Percentiles rank a stretch among this genome's conserved stretches.
Conservation (phyloP, 345 rosid species). For the Brassica napus region DNA sequence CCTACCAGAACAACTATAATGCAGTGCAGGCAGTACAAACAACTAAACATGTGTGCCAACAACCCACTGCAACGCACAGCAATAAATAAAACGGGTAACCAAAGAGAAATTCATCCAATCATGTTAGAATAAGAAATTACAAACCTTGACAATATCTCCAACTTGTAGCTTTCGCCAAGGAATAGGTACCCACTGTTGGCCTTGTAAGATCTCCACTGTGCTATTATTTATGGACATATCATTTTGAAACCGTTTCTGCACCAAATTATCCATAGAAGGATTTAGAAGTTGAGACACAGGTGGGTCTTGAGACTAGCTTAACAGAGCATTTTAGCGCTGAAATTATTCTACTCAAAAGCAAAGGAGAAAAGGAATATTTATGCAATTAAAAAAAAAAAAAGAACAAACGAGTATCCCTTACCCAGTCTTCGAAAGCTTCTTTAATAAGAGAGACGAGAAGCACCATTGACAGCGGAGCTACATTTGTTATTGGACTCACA, state of each 20-base stretch:
- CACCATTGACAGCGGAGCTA: conserved; percentile 81
- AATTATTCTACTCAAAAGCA: neutral
- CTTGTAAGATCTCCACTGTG: conserved; percentile 72
- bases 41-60: conserved; percentile 3
- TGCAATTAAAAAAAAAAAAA: conserved; percentile 2
- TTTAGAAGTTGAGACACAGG: conserved; percentile 11
- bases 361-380: conserved; percentile 11
- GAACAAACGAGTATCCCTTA: conserved; percentile 42
- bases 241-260: conserved; percentile 91
- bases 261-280: conserved; percentile 25
- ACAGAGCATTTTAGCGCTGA: conserved; percentile 8
- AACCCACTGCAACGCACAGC: conserved; percentile 5
- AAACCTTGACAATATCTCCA: conserved; percentile 86
- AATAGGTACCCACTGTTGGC: conserved; percentile 66
- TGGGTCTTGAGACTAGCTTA: conserved; percentile 6
- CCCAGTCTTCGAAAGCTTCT: conserved; percentile 98
- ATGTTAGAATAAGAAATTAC: conserved; percentile 33
- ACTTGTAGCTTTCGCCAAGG: conserved; percentile 92
- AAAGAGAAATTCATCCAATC: neutral
- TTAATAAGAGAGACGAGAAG: conserved; percentile 88
- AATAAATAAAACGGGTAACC: neutral
- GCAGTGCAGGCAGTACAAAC: conserved; percentile 5
- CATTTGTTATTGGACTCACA: conserved; percentile 86
- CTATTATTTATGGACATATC: conserved; percentile 79
- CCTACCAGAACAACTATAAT: conserved; percentile 14